Base-by-base conservation (phyloP, 371 early-diverging fungal species). In the Basidiobolus meristosporus region DNA sequence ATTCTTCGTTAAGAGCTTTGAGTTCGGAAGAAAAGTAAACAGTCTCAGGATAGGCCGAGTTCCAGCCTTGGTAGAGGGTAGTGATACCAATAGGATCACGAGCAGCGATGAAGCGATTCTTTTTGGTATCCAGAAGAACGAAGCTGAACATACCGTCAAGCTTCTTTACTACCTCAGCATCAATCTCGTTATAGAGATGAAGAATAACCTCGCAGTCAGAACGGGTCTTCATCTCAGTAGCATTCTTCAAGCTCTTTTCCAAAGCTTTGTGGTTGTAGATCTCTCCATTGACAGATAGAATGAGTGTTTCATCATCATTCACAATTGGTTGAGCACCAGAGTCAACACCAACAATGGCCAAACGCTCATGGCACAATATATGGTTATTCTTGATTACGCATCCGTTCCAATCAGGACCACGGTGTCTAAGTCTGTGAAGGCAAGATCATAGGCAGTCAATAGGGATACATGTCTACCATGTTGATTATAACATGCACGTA, bases 81-180 rank as follows among this genome's bases (percentile, higher is more conserved):
- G 92, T 92, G 60, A 96, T 87, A 50, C 96, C 96, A 51, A 96
- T 84, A 39, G 92, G 90, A 46, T 96, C 96, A 45, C 96, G 83
- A 30, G 90, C 90, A 21, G 82, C 90, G 48, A 96, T 61, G 46
- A 82, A 61, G 28, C 82, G 64, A 54, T 85, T 74, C 46, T 70
- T 70, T 45, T 72, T 73, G 17, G 70, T 56, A 59, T 96, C 96
- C 54, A 87, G 74, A 12, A 96, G 70, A 7, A 86, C 77, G 65
- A 90, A 96, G 19, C 81, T 74, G 63, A 84, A 96, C 84, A 96
- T 91, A 44, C 96, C 96, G 52, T 90, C 92, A 32, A 96, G 73
- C 38, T 75, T 63, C 29, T 72, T 57, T 35, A 87, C 70, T 31
- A 88, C 65, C 17, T 81, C 81, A 2, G 59, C 53, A 31, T 86